Percentiles rank a stretch among this genome's conserved stretches.
Evolutionary conservation across 164 flowering plant genomes (phyloP).

Genomic region (Hamamelis virginiana): DNA sequence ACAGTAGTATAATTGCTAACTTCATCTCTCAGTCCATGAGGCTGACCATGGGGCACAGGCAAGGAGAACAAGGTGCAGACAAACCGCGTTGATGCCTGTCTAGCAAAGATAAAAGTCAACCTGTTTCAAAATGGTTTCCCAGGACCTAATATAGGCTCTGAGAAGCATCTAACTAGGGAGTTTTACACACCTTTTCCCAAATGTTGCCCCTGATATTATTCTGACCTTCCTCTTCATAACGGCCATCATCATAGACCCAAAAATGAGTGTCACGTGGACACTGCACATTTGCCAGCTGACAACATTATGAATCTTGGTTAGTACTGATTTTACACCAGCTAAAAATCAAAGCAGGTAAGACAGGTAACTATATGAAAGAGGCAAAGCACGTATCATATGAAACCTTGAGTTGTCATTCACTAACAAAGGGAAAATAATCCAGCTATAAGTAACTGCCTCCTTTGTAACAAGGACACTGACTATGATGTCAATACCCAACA

Average conservation of each 20-base stretch:
- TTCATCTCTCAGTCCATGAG: slow-evolving; percentile 52
- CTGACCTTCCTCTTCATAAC: slow-evolving; percentile 98
- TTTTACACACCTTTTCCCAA: slow-evolving; percentile 81
- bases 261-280: slow-evolving; percentile 98
- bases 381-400: background rate
- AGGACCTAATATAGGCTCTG: background rate
- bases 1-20: slow-evolving; percentile 57
- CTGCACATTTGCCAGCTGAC: slow-evolving; percentile 89
- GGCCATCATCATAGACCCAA: slow-evolving; percentile 98
- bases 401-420: background rate
- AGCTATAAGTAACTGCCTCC: background rate
- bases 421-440: background rate
- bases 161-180: background rate
- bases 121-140: background rate
- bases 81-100: slow-evolving; percentile 75
- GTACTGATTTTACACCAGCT: background rate
- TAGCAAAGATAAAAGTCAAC: slow-evolving; percentile 28
- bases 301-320: slow-evolving; percentile 7
- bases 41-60: slow-evolving; percentile 74
- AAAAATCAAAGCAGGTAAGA: background rate
- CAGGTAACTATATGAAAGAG: background rate
- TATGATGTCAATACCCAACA: background rate
- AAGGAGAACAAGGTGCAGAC: slow-evolving; percentile 69
- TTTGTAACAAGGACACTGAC: background rate
- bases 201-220: slow-evolving; percentile 93